Base-by-base conservation (phyloP, 2,329 filamentous ascomycete genomes). In the Escovopsis sp. region DNA sequence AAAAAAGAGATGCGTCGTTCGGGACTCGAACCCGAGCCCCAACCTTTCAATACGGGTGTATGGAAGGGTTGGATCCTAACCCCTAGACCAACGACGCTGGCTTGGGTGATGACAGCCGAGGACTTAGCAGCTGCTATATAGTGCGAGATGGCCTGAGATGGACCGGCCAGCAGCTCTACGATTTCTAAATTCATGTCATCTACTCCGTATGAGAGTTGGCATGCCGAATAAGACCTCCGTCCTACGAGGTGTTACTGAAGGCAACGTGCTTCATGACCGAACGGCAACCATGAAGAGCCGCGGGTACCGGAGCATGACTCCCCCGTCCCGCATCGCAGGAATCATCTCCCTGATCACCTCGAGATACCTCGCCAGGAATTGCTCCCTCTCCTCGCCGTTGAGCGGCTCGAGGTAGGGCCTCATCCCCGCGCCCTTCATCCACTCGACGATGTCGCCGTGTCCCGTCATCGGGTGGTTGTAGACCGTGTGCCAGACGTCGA, bases 351-450 rank as follows among this genome's bases (percentile, higher is more conserved):
- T 51, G n/a, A 76, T 32, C 4, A 53, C 49, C 19, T 41, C 47
- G 45, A 66, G 40, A 48, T 76, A 76, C 28, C 55, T 56, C 1
- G 47, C 36, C 35, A 72, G 39, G 43, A 65, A 76, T 1, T 33
- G 57, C 9, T 56, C 48, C 39, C 52, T 60, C 23, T 65, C 57
- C 3, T 53, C 50, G 1, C 52, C 48, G 0, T 48, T 43, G 27
- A 76, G 53, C 4, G 58, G 53, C 31, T 72, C 58, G 36, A 76
- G 35, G 43, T 61, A 76, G 0, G 72, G 72, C 43, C 61, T 57
- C 43, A 76, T 46, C 0, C 69, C 72, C 0, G 68, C 72, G 0
- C 68, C 66, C 42, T 64, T 66, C 3, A 76, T 65, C 72, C 72
- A 76, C 48, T 74, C 70, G 5, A 75, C 63, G 29, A 76, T 66